Conservation (phyloP, 768 basidiomycete genomes). For the Chalciporus piperatus region DNA sequence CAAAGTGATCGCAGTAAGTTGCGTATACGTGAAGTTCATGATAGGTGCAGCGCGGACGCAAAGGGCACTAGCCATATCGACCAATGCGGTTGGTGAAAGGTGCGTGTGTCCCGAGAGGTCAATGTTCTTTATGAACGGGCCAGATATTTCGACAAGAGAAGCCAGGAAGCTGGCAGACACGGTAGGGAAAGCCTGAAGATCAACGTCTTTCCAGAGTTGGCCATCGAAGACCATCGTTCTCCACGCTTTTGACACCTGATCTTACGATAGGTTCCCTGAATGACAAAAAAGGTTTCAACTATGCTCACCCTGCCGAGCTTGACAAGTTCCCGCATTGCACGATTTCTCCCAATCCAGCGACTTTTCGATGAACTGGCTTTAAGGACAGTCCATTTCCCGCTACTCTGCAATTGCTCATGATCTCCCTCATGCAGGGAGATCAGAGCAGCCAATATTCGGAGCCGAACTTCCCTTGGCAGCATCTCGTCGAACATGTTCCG, state of each 20-base stretch:
- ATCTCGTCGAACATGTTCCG: conserved; percentile 64
- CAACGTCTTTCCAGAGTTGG: conserved; percentile 74
- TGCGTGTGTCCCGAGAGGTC: conserved; percentile 61
- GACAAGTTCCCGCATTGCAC: conserved; percentile 74
- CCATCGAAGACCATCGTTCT: conserved; percentile 76
- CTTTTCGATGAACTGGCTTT: conserved; percentile 60
- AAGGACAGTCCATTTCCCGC: conserved; percentile 56
- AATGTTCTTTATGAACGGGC: conserved; percentile 61
- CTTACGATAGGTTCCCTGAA: conserved; percentile 15
- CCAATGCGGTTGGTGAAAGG: conserved; percentile 48
- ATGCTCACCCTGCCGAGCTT: conserved; percentile 72
- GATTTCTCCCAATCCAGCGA: conserved; percentile 75
- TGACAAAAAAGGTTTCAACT: conserved; percentile 10
- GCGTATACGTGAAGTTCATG: conserved; percentile 47
- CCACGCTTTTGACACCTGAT: conserved; percentile 78
- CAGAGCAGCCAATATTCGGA: conserved; percentile 56
- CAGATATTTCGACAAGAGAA: conserved; percentile 52
- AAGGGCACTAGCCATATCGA: conserved; percentile 52
- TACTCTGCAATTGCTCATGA: conserved; percentile 41
- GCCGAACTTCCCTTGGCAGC: conserved; percentile 68
- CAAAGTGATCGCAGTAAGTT: conserved; percentile 68
- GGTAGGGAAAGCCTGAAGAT: conserved; percentile 61
- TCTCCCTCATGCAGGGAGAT: conserved; percentile 60
- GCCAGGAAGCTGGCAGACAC: conserved; percentile 49
- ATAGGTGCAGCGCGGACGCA: conserved; percentile 39